These are phyloP conservation scores for Aspergillus eucalypticola DNA, from an alignment of 2,329 filamentous ascomycete genomes.

Conservation along the genomic window DNA sequence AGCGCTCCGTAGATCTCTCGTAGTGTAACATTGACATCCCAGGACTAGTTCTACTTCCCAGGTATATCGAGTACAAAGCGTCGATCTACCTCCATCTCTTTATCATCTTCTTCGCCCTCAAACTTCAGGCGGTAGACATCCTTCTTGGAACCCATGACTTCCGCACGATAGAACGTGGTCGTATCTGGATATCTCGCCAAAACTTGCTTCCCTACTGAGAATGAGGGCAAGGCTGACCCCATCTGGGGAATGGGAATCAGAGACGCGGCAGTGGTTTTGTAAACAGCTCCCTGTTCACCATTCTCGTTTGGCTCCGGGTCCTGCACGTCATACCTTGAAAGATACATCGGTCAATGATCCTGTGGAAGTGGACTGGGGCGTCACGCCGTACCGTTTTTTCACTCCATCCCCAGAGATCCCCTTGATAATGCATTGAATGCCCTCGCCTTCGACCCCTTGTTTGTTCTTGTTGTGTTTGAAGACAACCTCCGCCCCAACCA, in stretches of 20 bases:
- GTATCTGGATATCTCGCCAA: conserved; percentile 80
- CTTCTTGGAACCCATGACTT: conserved; percentile 69
- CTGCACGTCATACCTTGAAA: conserved; percentile 69
- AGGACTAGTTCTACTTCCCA: conserved; percentile 37
- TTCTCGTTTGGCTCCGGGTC: conserved; percentile 75
- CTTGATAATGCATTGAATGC: conserved; percentile 76
- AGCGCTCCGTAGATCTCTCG: background rate
- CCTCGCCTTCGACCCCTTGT: conserved; percentile 53
- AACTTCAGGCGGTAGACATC: conserved; percentile 64
- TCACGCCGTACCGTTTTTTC: conserved; percentile 60
- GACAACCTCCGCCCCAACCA: conserved; percentile 52
- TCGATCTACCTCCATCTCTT: conserved; percentile 72
- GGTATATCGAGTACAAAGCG: conserved; percentile 76
- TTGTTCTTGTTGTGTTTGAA: conserved; percentile 55
- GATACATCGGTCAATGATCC: conserved; percentile 18
- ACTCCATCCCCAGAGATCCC: conserved; percentile 70
- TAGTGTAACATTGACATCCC: background rate
- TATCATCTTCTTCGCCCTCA: conserved; percentile 73
- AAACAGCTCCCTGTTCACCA: conserved; percentile 61
- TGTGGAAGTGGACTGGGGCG: background rate
- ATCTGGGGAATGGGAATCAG: conserved; percentile 73
- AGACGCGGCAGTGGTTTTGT: conserved; percentile 70
- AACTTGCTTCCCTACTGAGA: conserved; percentile 66
- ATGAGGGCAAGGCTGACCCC: conserved; percentile 62
- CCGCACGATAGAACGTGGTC: conserved; percentile 81